Evolutionary conservation across 768 basidiomycete species (phyloP).

Genomic region (Kwoniella bestiolae): DNA sequence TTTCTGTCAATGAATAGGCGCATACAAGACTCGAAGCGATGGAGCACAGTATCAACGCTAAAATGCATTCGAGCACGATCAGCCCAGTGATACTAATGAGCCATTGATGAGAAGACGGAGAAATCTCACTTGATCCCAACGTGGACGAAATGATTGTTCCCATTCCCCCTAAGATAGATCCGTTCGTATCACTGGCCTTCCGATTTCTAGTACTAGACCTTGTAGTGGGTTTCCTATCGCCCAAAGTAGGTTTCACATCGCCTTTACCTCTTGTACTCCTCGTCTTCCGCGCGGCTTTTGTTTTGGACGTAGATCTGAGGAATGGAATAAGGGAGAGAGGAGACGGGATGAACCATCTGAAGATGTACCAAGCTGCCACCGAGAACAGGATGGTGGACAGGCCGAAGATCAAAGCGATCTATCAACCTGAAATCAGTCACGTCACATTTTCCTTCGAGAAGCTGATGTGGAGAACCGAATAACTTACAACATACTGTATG

Average conservation of each 20-base stretch:
- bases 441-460: background rate
- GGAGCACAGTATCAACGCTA: slow-evolving; percentile 3
- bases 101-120: no score
- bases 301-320: background rate
- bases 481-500: slow-evolving; percentile 18
- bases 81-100: no score
- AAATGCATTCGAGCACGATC: background rate
- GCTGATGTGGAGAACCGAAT: background rate
- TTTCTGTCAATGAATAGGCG: slow-evolving; percentile 17
- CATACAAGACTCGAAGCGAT: slow-evolving; percentile 14
- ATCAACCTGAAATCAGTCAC: slow-evolving; percentile 1
- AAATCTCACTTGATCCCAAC: slow-evolving; percentile 3
- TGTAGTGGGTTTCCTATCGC: background rate
- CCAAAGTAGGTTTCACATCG: slow-evolving; percentile 2
- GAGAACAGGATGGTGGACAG: slow-evolving; percentile 9
- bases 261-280: background rate
- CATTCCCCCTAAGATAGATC: background rate
- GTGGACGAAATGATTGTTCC: background rate
- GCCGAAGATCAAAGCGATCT: slow-evolving; percentile 18
- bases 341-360: slow-evolving; percentile 12
- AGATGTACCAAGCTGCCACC: slow-evolving; percentile 10
- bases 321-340: background rate
- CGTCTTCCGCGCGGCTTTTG: background rate
- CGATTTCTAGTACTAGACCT: background rate
- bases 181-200: background rate